Conservation (phyloP, 768 basidiomycete species). For the Collybiopsis luxurians region DNA sequence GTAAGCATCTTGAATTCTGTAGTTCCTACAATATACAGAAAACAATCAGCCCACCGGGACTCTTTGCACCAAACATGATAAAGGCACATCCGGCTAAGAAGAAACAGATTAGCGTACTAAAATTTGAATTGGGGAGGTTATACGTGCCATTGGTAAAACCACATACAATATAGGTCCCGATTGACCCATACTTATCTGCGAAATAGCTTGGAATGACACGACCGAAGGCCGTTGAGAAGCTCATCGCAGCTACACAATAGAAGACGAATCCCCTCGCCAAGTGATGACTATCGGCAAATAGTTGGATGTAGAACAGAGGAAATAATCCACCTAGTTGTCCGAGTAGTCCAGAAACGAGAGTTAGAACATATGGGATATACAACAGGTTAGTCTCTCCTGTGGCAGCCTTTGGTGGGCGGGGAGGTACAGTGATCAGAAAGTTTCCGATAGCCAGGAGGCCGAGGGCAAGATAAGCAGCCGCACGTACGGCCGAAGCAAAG, state of each 20-base stretch:
- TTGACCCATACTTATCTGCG: conserved; percentile 3
- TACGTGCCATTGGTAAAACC: background rate
- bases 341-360: background rate
- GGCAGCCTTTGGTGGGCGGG: background rate
- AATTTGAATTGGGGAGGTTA: background rate
- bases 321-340: conserved; percentile 4
- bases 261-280: conserved; percentile 1
- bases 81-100: background rate
- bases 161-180: background rate
- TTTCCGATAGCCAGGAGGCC: conserved; percentile 2
- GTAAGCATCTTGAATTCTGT: background rate
- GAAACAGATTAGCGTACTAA: background rate
- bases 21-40: conserved; percentile 2
- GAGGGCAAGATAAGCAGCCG: background rate
- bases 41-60: background rate
- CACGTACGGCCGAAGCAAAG: background rate
- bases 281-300: conserved; percentile 2
- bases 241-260: conserved; percentile 4
- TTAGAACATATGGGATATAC: background rate
- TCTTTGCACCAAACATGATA: background rate
- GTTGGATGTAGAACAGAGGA: conserved; percentile 3
- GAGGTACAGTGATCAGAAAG: background rate
- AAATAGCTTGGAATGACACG: conserved; percentile 1
- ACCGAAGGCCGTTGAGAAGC: background rate
- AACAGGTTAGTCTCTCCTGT: background rate